Base-by-base conservation (phyloP, 106 monocot genomes). In the Acorus gramineus region DNA sequence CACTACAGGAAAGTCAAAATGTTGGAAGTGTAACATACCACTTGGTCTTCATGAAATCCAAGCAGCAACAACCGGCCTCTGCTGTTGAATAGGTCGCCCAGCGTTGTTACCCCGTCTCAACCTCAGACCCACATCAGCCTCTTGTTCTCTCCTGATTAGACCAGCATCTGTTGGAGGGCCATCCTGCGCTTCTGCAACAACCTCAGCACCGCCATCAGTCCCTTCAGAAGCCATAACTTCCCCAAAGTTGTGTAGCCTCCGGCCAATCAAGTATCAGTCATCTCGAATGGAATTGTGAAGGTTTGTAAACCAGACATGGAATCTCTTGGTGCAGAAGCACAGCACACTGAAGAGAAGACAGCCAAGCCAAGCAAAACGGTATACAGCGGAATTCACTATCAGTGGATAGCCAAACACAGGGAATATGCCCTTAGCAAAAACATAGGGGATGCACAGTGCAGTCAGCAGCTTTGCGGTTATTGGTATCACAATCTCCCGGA, bases 281-380 rank as follows among this genome's bases (percentile, higher is more conserved):
- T 98, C 98, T 51, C 98, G 68, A 55, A 98, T 98, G 51, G 98
- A 83, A 55, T 98, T 92, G 75, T 98, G 98, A 62, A 98, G 88
- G 60, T 92, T 98, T 44, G 85, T 92, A 72, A 98, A 92, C 98
- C 98, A 98, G 54, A 83, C 73, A 58, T 86, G 85, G 76, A 98
- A 98, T 28, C 92, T 73, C 67, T 70, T 78, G 14, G 73, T 79
- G 46, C 98, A 88, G 81, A 92, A 92, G 72, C 47, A 85, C 8
- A 89, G 46, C 11, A 64, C 45, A 11, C 81, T 78, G 66, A 92
- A 75, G 14, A 92, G 46, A 55, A 98, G 76, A 75, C 98, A 98
- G 14, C 83, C 88, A 5, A 92, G 83, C 98, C 98, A 98, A 3
- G 98, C 75, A 59, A 92, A 98, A 3, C 98, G 88, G 56, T 98